Conservation (phyloP, 176 grass and related monocot species). For the Alloteropsis semialata region DNA sequence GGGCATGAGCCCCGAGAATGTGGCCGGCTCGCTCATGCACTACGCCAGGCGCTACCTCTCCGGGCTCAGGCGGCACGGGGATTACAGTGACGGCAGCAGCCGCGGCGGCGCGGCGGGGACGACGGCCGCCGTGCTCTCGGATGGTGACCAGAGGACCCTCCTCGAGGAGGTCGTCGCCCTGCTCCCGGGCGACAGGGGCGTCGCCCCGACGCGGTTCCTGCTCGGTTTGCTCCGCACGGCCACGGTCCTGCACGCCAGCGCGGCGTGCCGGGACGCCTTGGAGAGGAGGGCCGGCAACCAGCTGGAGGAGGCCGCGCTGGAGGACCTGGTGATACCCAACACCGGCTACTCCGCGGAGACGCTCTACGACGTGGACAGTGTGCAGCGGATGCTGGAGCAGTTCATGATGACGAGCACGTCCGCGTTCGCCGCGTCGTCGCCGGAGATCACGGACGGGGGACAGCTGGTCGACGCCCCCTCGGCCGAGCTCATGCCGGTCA, state of each 20-base stretch:
- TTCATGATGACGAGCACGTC: conserved; percentile 48
- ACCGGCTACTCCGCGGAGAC: conserved; percentile 51
- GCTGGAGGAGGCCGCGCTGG: conserved; percentile 63
- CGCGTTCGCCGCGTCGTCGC: conserved; percentile 33
- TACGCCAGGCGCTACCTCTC: conserved; percentile 66
- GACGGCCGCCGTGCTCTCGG: conserved; percentile 33
- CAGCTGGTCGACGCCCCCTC: conserved; percentile 26
- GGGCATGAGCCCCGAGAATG: conserved; percentile 53
- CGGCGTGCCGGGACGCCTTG: conserved; percentile 59
- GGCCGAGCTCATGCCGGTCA: conserved; percentile 48
- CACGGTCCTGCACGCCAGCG: conserved; percentile 54
- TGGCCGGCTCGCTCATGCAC: conserved; percentile 71
- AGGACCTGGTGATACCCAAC: conserved; percentile 74
- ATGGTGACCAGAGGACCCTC: conserved; percentile 53
- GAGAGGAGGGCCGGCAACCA: conserved; percentile 59
- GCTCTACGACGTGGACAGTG: conserved; percentile 79
- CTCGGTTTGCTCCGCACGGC: conserved; percentile 60
- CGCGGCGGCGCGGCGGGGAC: neutral
- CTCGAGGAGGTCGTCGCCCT: conserved; percentile 69
- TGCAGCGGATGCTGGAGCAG: conserved; percentile 79
- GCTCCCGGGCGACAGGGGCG: conserved; percentile 61
- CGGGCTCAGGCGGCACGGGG: conserved; percentile 40
- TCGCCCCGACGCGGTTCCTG: conserved; percentile 50
- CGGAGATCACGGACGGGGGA: conserved; percentile 56
- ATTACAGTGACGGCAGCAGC: conserved; percentile 7